A percentile compares a stretch with the other conserved stretches of the same genome.
phyloP scores from a whole-genome alignment of 192 early-diverging fungal genomes.

The Allomyces arbusculus region DNA sequence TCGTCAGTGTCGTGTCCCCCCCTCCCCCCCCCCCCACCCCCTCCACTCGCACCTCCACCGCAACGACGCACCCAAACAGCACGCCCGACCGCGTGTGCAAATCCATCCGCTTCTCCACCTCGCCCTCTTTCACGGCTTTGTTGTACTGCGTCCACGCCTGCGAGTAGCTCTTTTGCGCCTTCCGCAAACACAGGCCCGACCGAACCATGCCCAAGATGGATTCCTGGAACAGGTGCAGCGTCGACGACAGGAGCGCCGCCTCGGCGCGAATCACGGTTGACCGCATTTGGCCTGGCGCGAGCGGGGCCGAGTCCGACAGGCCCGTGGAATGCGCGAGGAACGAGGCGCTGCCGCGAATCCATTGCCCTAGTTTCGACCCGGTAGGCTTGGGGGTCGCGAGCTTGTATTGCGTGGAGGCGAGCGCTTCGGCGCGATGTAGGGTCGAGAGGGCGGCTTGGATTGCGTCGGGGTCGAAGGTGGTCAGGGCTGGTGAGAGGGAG shows the following conservation, averaged over 20 bases:
- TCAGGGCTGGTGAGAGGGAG: background rate
- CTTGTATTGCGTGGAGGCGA: background rate
- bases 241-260: background rate
- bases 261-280: background rate
- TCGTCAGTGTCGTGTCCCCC: too few relatives aligned
- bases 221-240: background rate
- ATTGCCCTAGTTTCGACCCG: background rate
- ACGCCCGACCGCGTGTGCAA: background rate
- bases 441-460: background rate
- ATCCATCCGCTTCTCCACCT: background rate
- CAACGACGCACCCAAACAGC: background rate
- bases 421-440: background rate
- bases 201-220: background rate
- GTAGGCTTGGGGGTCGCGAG: background rate
- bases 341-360: background rate
- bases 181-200: background rate
- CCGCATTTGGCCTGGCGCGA: background rate
- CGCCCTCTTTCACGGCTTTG: background rate
- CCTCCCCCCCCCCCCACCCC: too few relatives aligned
- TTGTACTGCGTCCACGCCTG: background rate
- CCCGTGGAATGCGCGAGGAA: background rate
- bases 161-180: background rate
- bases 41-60: too few relatives aligned
- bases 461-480: background rate
- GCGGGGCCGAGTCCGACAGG: background rate